These are phyloP conservation scores for Hanseniaspora guilliermondii DNA, from an alignment of 805 yeast species.

Conservation along the genomic window DNA sequence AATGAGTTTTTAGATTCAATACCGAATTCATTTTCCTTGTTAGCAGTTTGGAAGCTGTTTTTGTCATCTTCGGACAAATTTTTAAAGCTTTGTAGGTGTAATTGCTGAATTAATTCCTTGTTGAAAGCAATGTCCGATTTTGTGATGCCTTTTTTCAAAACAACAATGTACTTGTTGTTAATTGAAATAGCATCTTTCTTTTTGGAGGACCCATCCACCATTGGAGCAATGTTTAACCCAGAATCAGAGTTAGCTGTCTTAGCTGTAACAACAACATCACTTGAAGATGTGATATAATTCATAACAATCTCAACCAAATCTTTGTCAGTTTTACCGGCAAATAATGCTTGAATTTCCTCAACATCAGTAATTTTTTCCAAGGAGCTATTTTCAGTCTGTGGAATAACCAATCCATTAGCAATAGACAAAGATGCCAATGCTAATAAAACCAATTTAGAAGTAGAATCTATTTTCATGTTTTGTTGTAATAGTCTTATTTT, in stretches of 20 bases:
- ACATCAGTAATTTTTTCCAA: constrained; percentile 26
- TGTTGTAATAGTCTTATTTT: background rate
- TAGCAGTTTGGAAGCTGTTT: constrained; percentile 30
- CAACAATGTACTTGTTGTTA: constrained; percentile 72
- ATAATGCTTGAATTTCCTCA: constrained; percentile 21
- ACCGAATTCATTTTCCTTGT: constrained; percentile 20
- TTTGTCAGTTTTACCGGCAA: constrained; percentile 8
- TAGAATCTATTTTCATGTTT: background rate
- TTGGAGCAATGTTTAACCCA: constrained; percentile 7
- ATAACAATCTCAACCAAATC: constrained; percentile 17
- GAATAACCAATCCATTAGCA: constrained; percentile 50
- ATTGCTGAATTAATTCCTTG: constrained; percentile 48
- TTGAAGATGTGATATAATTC: background rate
- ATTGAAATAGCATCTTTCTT: constrained; percentile 22
- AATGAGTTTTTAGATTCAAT: constrained; percentile 14
- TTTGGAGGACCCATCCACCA: background rate
- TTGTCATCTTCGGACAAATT: constrained; percentile 24
- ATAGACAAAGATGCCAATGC: constrained; percentile 30
- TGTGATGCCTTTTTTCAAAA: constrained; percentile 55
- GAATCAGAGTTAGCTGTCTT: background rate
- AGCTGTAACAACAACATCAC: background rate
- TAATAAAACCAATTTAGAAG: constrained; percentile 15
- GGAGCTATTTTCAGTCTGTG: constrained; percentile 25
- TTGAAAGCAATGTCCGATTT: constrained; percentile 50
- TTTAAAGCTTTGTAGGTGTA: constrained; percentile 37